Evolutionary conservation across 345 rosid species (phyloP), one percentile per base, ranked within the genome.

Genomic region (Crucihimalaya himalaica): DNA sequence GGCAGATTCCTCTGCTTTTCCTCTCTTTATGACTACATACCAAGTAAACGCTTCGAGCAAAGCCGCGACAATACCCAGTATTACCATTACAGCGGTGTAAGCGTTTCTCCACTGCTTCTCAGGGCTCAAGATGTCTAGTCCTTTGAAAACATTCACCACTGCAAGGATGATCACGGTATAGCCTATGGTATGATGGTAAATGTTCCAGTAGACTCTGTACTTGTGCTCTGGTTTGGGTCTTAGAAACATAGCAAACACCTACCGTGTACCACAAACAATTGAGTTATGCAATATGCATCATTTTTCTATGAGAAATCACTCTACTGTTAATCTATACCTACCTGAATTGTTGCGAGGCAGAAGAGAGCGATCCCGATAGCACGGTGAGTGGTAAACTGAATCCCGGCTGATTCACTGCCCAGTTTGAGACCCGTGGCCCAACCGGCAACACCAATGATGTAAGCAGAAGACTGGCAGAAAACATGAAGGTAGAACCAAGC

Each of bases 361-460:
- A 95, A 90, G 47, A 95, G 88, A 37, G 82, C 35, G 65, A 88
- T 87, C 69, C 97, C 99, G 0, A 90, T 83, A 25, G 81, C 74
- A 68, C 97, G 79, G 68, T 95, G 99, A 25, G 78, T 46, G 55
- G 34, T 45, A 66, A 60, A 82, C 48, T 77, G 83, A 8, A 90
- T 72, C 67, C 96, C 87, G 0, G 80, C 8, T 4, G 93, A 88
- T 18, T 92, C 91, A 19, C 84, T 79, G 15, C 97, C 99, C 0
- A 92, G 97, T 80, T 90, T 85, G 15, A 95, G 83, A 51, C 99
- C 99, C 0, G 93, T 89, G 3, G 80, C 93, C 97, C 97, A 92
- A 25, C 97, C 97, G 0, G 96, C 86, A 1, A 92, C 93, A 1
- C 99, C 96, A 0, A 87, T 70, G 11, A 84, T 66, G 50, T 95